Base-by-base conservation (phyloP, 805 yeast genomes). In the Cyberlindnera mrakii region DNA sequence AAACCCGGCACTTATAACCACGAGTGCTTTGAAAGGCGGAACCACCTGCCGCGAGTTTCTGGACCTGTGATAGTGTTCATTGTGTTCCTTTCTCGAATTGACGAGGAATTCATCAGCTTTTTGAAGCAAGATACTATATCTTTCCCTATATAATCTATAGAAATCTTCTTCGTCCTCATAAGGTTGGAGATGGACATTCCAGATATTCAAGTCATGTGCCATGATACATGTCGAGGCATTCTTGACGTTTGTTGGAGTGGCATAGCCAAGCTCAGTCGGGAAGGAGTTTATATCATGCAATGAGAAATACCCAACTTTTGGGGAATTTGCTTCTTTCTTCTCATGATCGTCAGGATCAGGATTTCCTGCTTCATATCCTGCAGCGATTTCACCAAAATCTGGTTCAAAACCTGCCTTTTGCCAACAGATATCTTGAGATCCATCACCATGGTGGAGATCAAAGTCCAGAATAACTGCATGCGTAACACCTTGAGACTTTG, bases 381-480 rank as follows among this genome's bases (percentile, higher is more conserved):
- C 57, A 13, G 53, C 49, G 4, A 10, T 42, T 14, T 70, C 75
- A 27, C 69, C 75, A 40, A 64, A 67, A 35, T 73, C 77, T 25
- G 71, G 68, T 44, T 71, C 70, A 52, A 77, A 74, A 0, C 87
- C 86, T 1, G 85, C 85, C 49, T 85, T 69, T 53, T 78, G 81
- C 89, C 90, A 86, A 53, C 90, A 80, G 23, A 86, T 82, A 59
- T 86, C 95, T 54, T 87, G 95, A 6, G 86, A 75, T 13, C 96
- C 96, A 62, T 86, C 96, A 15, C 95, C 96, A 57, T 86, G 96
- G 57, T 86, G 96, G 34, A 86, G 68, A 60, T 86, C 96, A 48
- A 87, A 82, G 60, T 86, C 96, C 27, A 86, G 63, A 16, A 86
- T 82, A 0, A 83, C 89, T 15, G 88, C 88, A 64, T 86, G 95